Base-by-base conservation (phyloP, 2,329 filamentous ascomycete species). In the Neofusicoccum kwambonambiense region DNA sequence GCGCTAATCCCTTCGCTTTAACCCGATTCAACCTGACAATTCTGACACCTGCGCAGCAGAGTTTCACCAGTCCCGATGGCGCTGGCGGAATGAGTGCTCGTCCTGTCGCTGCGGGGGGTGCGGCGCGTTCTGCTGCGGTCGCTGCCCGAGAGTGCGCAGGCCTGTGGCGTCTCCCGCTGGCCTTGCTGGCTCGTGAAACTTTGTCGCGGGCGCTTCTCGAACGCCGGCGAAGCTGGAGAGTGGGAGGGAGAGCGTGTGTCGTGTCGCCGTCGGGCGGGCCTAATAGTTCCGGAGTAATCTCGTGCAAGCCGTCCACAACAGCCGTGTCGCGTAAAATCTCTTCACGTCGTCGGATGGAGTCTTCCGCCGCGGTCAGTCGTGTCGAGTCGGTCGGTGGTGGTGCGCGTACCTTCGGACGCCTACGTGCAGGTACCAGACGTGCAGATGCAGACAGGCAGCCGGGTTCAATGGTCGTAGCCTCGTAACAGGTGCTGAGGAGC, bases 381-480 rank as follows among this genome's bases (percentile, higher is more conserved):
- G 49, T 45, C 61, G 58, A 34, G 15, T 45, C 61, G 49, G 27
- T 31, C 27, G 27, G 4, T 31, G 27, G 69, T 68, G 67, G 44
- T 39, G 62, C 58, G 60, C 70, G 72, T 72, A 70, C 54, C 57
- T 65, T 58, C 58, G 56, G 57, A 49, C 42, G 56, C 54, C 17
- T 65, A 49, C 64, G 57, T 62, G 64, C 64, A 62, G 56, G 64
- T 49, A 49, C 56, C 64, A 52, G 58, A 62, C 44, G 57, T 56
- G 47, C 64, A 49, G 56, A 56, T 50, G 56, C 39, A 47, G 62
- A 37, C 42, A 65, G 35, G 62, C 35, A 62, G 57, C 35, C 62
- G 62, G 51, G 51, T 31, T 27, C 60, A 37, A 54, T 64, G 44
- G 31, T 41, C 51, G 44, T 56, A 39, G 41, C 41, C 50, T 65